phyloP scores from a whole-genome alignment of 1,284 basidiomycete species.

The Boletus semigastroideus region DNA sequence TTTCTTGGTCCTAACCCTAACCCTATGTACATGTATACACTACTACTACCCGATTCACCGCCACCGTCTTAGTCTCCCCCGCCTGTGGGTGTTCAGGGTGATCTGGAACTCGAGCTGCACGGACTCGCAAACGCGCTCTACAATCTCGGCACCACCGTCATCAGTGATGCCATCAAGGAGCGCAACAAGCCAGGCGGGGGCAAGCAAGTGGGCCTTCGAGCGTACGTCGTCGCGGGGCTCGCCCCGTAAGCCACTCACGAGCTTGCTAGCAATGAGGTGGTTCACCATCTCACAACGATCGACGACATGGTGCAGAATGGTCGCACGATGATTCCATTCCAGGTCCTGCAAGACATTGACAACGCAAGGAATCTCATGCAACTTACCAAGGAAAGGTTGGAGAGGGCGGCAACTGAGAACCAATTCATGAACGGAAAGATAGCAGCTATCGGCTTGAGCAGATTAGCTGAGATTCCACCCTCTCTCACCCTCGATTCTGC shows the following conservation, averaged over 20 bases:
- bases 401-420: conserved; percentile 80
- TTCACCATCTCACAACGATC: conserved; percentile 58
- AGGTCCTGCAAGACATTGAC: conserved; percentile 74
- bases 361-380: conserved; percentile 76
- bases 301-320: conserved; percentile 64
- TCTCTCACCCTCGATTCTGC: neutral
- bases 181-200: conserved; percentile 61
- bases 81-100: conserved; percentile 64
- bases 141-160: conserved; percentile 74
- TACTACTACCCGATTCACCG: conserved; percentile 58
- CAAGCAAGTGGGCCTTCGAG: conserved; percentile 68
- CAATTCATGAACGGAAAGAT: conserved; percentile 91
- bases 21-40: conserved; percentile 11
- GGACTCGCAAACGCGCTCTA: conserved; percentile 73
- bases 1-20: conserved; percentile 25
- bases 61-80: conserved; percentile 68
- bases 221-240: conserved; percentile 41
- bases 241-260: conserved; percentile 1
- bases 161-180: conserved; percentile 76
- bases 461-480: neutral
- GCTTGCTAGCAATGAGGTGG: conserved; percentile 61
- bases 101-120: conserved; percentile 71
- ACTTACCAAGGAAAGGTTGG: conserved; percentile 72
- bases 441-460: conserved; percentile 64
- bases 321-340: conserved; percentile 65